Conservation (phyloP, 495 filamentous ascomycete genomes). For the Coniosporium apollinis region DNA sequence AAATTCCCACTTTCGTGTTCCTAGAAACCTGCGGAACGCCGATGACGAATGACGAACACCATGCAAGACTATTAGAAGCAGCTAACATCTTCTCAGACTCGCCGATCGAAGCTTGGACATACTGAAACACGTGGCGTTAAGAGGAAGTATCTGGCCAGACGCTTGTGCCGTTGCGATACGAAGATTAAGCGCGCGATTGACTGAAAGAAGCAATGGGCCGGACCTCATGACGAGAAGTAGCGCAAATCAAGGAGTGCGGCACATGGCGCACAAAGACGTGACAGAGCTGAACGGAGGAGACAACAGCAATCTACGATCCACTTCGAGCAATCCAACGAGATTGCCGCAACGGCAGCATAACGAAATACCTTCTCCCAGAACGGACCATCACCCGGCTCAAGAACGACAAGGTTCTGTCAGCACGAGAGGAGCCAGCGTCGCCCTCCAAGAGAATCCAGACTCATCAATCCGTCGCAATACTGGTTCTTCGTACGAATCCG, state of each 20-base stretch:
- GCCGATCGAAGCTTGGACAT: slow-evolving; percentile 1
- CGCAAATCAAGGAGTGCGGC: too few relatives aligned
- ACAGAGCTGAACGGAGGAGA: too few relatives aligned
- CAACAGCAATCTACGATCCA: too few relatives aligned
- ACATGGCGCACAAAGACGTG: too few relatives aligned
- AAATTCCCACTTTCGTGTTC: neutral
- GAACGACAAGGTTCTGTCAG: neutral
- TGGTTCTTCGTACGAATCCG: too few relatives aligned
- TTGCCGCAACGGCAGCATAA: too few relatives aligned
- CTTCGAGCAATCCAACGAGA: too few relatives aligned
- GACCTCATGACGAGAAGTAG: too few relatives aligned
- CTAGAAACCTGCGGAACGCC: neutral
- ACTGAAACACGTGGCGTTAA: neutral
- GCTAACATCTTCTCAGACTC: too few relatives aligned
- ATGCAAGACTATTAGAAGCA: too few relatives aligned
- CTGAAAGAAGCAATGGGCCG: too few relatives aligned
- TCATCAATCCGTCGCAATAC: neutral
- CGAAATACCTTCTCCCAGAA: too few relatives aligned
- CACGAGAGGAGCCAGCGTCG: neutral
- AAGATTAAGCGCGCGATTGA: neutral
- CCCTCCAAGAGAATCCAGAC: neutral
- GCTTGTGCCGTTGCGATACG: slow-evolving; percentile 1
- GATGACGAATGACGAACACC: neutral
- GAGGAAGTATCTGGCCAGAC: neutral
- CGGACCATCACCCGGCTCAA: neutral